Evolutionary conservation across 2,329 filamentous ascomycete genomes (phyloP), one percentile per base, ranked within the genome.

Genomic region (Ambrosiella beaveri): DNA sequence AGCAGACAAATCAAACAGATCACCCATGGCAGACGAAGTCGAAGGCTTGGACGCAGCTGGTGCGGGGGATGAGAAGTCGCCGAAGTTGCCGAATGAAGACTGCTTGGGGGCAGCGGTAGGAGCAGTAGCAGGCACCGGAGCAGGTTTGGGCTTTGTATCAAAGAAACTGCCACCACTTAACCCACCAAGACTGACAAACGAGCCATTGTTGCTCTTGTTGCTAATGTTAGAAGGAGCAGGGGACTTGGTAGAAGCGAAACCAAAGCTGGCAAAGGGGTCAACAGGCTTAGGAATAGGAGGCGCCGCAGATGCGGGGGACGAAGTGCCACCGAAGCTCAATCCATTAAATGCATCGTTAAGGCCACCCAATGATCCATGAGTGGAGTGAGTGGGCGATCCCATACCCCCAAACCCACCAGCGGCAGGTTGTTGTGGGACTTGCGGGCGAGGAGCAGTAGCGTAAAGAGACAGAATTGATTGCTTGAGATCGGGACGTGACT

Each of bases 381-480:
- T 73, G 38, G 69, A 71, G 53, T 76, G 75, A 61, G 71, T 71
- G 44, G 84, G 79, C 2, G 84, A 80, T 56, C 75, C 72, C 73
- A 88, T 77, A 56, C 80, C 79, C 15, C 85, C 81, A 65, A 90
- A 86, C 0, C 82, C 36, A 77, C 75, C 44, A 77, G 76, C 11
- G 77, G 76, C 9, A 78, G 75, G 40, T 74, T 73, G 57, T 67
- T 85, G 82, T 37, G 76, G 72, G 49, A 71, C 69, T 35, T 80
- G 75, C n/a, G 87, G 82, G 66, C 88, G 86, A 1, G 89, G 86
- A 4, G 81, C 81, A 7, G 88, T 86, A 9, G 90, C 88, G 68
- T 98, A 98, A 13, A 98, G 78, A 7, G 93, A 98, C 54, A 98
- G 73, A 61, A 98, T 98, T 1, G 91, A 97, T 70, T 96, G 91